Percentiles rank a stretch among this genome's conserved stretches.
These are phyloP conservation scores for Myxozyma sirexii DNA, from an alignment of 805 yeast species.

Conservation along the genomic window DNA sequence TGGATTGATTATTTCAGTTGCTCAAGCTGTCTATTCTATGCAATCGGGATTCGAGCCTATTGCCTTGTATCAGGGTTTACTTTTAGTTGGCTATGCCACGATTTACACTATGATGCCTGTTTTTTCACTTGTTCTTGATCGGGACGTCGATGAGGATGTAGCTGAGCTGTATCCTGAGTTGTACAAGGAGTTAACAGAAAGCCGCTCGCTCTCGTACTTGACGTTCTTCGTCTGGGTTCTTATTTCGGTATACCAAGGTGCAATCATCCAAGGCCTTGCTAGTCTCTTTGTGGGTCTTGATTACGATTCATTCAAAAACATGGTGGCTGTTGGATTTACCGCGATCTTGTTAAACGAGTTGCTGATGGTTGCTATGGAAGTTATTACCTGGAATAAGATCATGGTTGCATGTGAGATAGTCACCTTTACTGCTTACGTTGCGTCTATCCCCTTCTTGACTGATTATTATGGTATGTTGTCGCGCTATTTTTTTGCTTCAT, in stretches of 20 bases:
- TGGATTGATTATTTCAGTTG: slow-evolving; percentile 88
- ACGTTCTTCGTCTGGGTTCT: slow-evolving; percentile 92
- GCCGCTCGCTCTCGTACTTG: slow-evolving; percentile 79
- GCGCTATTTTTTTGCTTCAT: too few species aligned
- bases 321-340: slow-evolving; percentile 88
- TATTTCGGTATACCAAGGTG: slow-evolving; percentile 86
- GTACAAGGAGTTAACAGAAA: slow-evolving; percentile 87
- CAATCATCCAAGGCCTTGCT: slow-evolving; percentile 77
- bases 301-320: slow-evolving; percentile 55
- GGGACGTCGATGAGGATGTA: slow-evolving; percentile 85
- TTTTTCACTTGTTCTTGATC: slow-evolving; percentile 85
- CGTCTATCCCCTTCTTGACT: slow-evolving; percentile 76
- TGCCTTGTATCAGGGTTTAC: slow-evolving; percentile 93
- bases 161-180: slow-evolving; percentile 92
- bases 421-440: slow-evolving; percentile 67
- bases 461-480: slow-evolving; percentile 81
- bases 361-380: slow-evolving; percentile 89
- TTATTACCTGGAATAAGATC: slow-evolving; percentile 77
- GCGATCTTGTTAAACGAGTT: slow-evolving; percentile 82
- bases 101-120: slow-evolving; percentile 98
- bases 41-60: slow-evolving; percentile 88
- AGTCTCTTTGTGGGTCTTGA: slow-evolving; percentile 73
- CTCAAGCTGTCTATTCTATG: slow-evolving; percentile 91
- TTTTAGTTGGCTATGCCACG: slow-evolving; percentile 98
- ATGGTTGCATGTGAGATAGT: slow-evolving; percentile 75